phyloP scores from a whole-genome alignment of 208 protist genomes.

The Ichthyophonus hoferi region DNA sequence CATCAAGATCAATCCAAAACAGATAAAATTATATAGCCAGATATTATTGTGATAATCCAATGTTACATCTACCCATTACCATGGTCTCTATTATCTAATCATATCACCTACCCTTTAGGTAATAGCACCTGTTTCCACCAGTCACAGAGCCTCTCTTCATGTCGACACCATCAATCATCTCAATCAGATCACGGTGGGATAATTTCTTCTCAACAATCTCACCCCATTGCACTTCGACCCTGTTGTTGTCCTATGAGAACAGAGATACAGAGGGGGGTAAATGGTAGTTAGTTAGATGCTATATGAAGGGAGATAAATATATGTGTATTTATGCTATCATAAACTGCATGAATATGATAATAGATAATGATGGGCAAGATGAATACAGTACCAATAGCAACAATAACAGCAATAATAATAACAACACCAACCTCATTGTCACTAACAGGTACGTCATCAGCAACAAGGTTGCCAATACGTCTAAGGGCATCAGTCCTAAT shows the following conservation, averaged over 20 bases:
- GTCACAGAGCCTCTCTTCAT: constrained; percentile 13
- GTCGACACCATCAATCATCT: constrained; percentile 68
- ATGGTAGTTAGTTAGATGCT: neutral
- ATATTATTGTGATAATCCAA: no score
- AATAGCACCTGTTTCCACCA: constrained; percentile 41
- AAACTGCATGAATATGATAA: neutral
- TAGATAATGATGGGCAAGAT: neutral
- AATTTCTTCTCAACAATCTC: constrained; percentile 54
- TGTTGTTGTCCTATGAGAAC: constrained; percentile 72
- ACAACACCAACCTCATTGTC: constrained; percentile 76
- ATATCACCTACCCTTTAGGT: constrained; percentile 39
- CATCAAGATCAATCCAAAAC: no score
- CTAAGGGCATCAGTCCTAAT: constrained; percentile 58
- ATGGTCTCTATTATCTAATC: no score
- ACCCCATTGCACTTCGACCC: constrained; percentile 73
- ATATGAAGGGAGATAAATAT: neutral
- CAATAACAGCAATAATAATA: neutral
- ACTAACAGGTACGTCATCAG: constrained; percentile 82
- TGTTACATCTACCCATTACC: no score
- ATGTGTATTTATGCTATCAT: neutral
- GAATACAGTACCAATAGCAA: neutral
- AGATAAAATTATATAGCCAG: no score
- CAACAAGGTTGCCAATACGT: constrained; percentile 89
- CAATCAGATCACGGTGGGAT: constrained; percentile 82
- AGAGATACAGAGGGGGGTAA: neutral